Evolutionary conservation across 2,329 filamentous ascomycete species (phyloP).

Genomic region (Colletotrichum sidae): DNA sequence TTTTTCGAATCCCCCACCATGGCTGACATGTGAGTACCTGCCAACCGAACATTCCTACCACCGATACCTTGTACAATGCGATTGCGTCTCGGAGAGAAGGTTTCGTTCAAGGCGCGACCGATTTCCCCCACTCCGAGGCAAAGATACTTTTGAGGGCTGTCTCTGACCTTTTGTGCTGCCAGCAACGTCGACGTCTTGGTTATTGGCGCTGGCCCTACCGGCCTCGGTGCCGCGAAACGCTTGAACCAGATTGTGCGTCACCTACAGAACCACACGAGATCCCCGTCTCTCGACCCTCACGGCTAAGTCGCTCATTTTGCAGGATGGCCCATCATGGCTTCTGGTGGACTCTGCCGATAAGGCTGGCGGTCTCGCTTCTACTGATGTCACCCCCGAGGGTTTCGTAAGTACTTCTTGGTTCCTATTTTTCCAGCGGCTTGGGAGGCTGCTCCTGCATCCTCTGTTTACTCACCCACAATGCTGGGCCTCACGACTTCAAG

Average conservation of each 20-base stretch:
- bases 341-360: conserved; percentile 93
- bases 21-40: conserved; percentile 43
- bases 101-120: background rate
- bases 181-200: conserved; percentile 97
- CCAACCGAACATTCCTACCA: background rate
- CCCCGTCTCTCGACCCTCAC: conserved; percentile 40
- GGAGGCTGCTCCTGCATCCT: background rate
- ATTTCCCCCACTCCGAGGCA: background rate
- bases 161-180: conserved; percentile 39
- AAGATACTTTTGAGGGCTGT: background rate
- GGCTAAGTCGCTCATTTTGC: conserved; percentile 31
- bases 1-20: conserved; percentile 39
- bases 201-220: conserved; percentile 97
- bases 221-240: conserved; percentile 97
- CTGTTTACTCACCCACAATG: conserved; percentile 18
- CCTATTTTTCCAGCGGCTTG: background rate
- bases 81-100: background rate
- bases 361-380: conserved; percentile 94
- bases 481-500: too few species aligned
- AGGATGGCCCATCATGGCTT: conserved; percentile 95
- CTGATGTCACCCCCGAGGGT: conserved; percentile 93
- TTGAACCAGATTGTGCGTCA: conserved; percentile 89
- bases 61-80: background rate
- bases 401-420: conserved; percentile 77
- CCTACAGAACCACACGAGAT: conserved; percentile 45